These are phyloP conservation scores for Guadua angustifolia DNA, from an alignment of 176 grass and related monocot genomes.

Conservation along the genomic window DNA sequence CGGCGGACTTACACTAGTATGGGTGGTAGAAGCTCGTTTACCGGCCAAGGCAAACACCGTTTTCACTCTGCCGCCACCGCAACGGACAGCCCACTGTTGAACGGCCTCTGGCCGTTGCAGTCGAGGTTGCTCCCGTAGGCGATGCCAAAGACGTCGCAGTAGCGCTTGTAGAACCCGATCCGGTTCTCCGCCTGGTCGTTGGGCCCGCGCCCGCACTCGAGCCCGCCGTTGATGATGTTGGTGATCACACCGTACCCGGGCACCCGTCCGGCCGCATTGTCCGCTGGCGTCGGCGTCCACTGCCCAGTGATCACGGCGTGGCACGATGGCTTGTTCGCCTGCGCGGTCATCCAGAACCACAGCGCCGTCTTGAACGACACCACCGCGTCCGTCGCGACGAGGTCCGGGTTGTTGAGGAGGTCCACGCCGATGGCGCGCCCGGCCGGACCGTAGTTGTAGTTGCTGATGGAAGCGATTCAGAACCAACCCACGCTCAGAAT, in stretches of 20 bases:
- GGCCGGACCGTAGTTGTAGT: constrained; percentile 67
- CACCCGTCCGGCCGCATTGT: constrained; percentile 19
- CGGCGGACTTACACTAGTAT: no score
- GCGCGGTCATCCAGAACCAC: constrained; percentile 67
- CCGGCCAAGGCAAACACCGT: no score
- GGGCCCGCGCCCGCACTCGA: constrained; percentile 48
- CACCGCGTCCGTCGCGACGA: constrained; percentile 57
- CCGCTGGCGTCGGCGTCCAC: constrained; percentile 46
- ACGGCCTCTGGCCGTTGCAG: constrained; percentile 45
- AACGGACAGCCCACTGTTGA: constrained; percentile 10
- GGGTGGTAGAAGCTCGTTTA: neutral
- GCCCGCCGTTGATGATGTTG: constrained; percentile 68
- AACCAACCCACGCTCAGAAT: neutral
- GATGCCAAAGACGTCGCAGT: constrained; percentile 53
- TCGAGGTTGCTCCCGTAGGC: constrained; percentile 56
- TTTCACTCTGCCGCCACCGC: constrained; percentile 30
- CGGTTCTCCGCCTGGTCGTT: constrained; percentile 17
- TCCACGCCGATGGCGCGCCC: constrained; percentile 51
- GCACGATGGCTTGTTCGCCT: constrained; percentile 59
- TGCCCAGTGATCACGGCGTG: constrained; percentile 57
- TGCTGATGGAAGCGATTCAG: constrained; percentile 28
- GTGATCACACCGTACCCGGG: constrained; percentile 63
- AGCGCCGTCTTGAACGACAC: constrained; percentile 65
- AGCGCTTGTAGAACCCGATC: constrained; percentile 64
- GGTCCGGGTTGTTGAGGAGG: constrained; percentile 61